Conservation (phyloP, 306 rosid species). For the Cucurbita ficifolia region DNA sequence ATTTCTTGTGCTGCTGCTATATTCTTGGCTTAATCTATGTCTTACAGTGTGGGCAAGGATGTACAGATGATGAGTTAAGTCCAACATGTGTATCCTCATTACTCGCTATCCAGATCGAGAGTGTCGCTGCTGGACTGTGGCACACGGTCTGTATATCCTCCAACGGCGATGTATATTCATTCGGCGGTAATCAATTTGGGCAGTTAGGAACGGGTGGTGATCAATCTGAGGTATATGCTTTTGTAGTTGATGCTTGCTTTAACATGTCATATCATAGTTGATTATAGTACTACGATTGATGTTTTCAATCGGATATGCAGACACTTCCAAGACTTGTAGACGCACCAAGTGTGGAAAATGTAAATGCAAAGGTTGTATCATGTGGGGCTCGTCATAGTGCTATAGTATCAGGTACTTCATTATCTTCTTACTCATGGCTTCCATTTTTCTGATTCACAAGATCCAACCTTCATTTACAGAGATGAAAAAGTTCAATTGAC, state of each 20-base stretch:
- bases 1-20: constrained; percentile 13
- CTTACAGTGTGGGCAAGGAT: constrained; percentile 84
- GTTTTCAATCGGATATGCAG: constrained; percentile 17
- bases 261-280: background rate
- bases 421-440: background rate
- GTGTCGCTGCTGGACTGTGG: constrained; percentile 88
- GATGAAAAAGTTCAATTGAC: background rate
- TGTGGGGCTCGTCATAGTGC: constrained; percentile 97
- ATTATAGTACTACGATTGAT: background rate
- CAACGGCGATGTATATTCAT: constrained; percentile 74
- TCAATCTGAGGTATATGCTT: constrained; percentile 63
- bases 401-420: constrained; percentile 50
- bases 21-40: constrained; percentile 23
- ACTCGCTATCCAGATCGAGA: constrained; percentile 58
- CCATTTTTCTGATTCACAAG: background rate
- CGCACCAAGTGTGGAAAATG: constrained; percentile 66
- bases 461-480: background rate
- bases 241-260: background rate
- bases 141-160: constrained; percentile 79
- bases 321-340: constrained; percentile 73
- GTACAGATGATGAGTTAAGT: constrained; percentile 76
- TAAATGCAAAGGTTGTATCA: constrained; percentile 45
- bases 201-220: constrained; percentile 89
- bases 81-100: constrained; percentile 70
- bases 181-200: constrained; percentile 94